Evolutionary conservation across 139 green algal species (phyloP).

Genomic region (Chlamydomonas sp.): DNA sequence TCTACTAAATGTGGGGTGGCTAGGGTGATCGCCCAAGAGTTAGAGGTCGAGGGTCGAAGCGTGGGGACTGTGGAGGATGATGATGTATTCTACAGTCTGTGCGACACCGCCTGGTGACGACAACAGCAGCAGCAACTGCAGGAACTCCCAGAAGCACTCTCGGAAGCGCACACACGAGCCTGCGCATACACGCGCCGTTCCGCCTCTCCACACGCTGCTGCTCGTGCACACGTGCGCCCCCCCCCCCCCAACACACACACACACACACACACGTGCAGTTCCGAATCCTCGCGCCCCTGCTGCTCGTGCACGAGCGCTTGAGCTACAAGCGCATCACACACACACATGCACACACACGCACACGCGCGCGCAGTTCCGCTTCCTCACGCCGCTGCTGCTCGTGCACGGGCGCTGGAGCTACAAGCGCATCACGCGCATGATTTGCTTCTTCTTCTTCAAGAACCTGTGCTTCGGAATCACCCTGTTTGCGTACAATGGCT

Average conservation of each 20-base stretch:
- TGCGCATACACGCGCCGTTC: too few species aligned
- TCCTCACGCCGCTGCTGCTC: conserved; percentile 67
- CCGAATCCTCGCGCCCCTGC: conserved; percentile 70
- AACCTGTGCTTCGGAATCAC: conserved; percentile 81
- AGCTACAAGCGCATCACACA: too few species aligned
- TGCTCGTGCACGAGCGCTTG: conserved; percentile 72
- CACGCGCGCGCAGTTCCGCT: conserved; percentile 98
- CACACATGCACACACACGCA: conserved; percentile 72
- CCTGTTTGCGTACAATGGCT: conserved; percentile 66
- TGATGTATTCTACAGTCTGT: too few species aligned
- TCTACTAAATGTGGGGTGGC: too few species aligned
- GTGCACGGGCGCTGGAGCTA: conserved; percentile 77
- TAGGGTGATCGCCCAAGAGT: too few species aligned
- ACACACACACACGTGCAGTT: too few species aligned
- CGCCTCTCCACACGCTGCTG: conserved; percentile 73
- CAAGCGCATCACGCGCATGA: conserved; percentile 77
- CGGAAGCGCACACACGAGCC: too few species aligned
- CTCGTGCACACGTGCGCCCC: conserved; percentile 80
- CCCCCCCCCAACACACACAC: conserved; percentile 65
- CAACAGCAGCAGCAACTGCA: too few species aligned
- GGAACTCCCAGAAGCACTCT: too few species aligned
- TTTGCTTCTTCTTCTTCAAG: conserved; percentile 54
- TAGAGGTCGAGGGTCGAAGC: too few species aligned
- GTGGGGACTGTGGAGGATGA: too few species aligned
- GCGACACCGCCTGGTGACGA: too few species aligned